These are phyloP conservation scores for Schwanniomyces occidentalis DNA, from an alignment of 805 yeast genomes.

Conservation along the genomic window DNA sequence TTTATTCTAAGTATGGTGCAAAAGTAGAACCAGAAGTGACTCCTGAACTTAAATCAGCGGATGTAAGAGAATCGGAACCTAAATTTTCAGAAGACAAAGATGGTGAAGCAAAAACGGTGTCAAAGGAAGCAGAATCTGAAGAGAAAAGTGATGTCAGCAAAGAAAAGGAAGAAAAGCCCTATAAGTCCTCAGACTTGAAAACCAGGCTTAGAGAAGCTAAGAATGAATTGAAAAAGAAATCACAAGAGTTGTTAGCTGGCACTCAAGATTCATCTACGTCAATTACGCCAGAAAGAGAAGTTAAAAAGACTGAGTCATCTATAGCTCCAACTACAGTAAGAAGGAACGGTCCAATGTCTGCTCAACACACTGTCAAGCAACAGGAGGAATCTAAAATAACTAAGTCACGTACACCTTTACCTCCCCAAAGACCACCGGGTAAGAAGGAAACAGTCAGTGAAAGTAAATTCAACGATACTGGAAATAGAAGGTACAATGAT, in stretches of 20 bases:
- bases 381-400: neutral
- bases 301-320: neutral
- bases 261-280: too few species aligned
- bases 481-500: conserved; percentile 10
- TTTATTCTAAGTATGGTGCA: conserved; percentile 25
- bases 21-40: conserved; percentile 5
- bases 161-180: conserved; percentile 5
- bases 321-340: neutral
- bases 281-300: neutral
- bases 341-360: neutral
- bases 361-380: neutral
- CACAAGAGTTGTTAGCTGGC: conserved; percentile 1
- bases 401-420: conserved; percentile 4
- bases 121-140: neutral
- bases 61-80: neutral
- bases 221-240: conserved; percentile 8
- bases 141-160: too few species aligned
- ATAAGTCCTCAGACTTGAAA: conserved; percentile 6
- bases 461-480: conserved; percentile 4
- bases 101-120: neutral
- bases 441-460: conserved; percentile 7
- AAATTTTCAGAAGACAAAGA: neutral
- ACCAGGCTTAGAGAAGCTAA: conserved; percentile 10
- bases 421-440: conserved; percentile 11
- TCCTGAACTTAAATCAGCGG: neutral